phyloP scores from a whole-genome alignment of 805 yeast species.

The Ogataea philodendri region DNA sequence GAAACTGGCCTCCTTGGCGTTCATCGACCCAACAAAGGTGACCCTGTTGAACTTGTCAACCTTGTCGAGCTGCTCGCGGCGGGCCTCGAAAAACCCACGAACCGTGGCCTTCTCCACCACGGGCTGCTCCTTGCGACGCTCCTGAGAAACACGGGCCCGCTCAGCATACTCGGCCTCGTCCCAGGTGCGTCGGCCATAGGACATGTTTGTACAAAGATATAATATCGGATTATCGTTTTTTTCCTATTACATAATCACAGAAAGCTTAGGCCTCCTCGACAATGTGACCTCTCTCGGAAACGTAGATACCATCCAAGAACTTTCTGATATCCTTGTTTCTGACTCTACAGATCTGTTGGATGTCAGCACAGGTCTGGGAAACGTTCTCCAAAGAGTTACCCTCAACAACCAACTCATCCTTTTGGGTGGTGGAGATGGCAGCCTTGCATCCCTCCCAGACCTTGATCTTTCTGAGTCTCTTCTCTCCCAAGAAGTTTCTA shows the following conservation, averaged over 20 bases:
- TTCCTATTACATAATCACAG: constrained; percentile 5
- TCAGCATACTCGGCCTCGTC: constrained; percentile 61
- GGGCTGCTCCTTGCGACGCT: constrained; percentile 15
- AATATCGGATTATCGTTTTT: constrained; percentile 3
- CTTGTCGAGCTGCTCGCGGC: constrained; percentile 25
- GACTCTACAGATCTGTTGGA: constrained; percentile 97
- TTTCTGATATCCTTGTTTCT: constrained; percentile 99
- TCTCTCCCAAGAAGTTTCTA: constrained; percentile 99
- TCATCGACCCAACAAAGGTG: constrained; percentile 26
- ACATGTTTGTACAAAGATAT: neutral
- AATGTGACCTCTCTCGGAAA: constrained; percentile 90
- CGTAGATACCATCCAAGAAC: constrained; percentile 99
- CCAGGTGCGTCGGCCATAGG: constrained; percentile 68
- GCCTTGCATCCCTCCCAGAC: constrained; percentile 87
- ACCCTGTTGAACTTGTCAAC: constrained; percentile 26
- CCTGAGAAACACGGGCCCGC: constrained; percentile 35
- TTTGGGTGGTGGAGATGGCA: constrained; percentile 76
- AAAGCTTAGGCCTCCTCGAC: constrained; percentile 43
- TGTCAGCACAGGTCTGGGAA: constrained; percentile 97
- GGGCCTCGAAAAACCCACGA: constrained; percentile 23
- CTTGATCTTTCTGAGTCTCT: constrained; percentile 87
- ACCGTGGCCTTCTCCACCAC: constrained; percentile 12
- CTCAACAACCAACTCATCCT: constrained; percentile 89
- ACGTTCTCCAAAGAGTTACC: constrained; percentile 98
- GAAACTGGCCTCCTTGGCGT: constrained; percentile 68